phyloP scores from a whole-genome alignment of 805 yeast species.

The Ogataea methanolica region DNA sequence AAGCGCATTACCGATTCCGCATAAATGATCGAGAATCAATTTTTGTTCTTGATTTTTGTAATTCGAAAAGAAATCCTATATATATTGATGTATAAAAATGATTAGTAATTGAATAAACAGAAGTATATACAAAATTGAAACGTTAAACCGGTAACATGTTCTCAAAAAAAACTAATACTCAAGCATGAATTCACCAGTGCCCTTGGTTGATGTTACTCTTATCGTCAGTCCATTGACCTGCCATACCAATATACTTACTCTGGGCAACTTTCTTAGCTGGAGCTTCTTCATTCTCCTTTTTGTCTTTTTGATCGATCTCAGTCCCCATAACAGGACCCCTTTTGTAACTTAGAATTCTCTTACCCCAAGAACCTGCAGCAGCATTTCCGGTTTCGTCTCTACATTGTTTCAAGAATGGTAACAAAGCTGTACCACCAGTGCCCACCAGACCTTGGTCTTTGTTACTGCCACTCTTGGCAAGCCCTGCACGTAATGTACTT shows the following conservation, averaged over 20 bases:
- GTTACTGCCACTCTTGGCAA: conserved; percentile 43
- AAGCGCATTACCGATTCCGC: too few species aligned
- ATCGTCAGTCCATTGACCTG: conserved; percentile 29
- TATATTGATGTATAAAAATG: too few species aligned
- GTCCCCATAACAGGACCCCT: conserved; percentile 14
- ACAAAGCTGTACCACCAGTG: conserved; percentile 89
- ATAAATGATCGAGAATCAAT: too few species aligned
- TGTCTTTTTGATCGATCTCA: background rate
- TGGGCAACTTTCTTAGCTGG: background rate
- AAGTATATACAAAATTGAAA: too few species aligned
- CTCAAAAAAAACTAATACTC: background rate
- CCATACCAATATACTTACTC: conserved; percentile 20
- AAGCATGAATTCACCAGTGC: conserved; percentile 23
- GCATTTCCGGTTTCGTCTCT: conserved; percentile 94
- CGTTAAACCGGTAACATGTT: background rate
- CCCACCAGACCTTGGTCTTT: conserved; percentile 60
- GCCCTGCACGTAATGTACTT: conserved; percentile 61
- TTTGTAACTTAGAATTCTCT: conserved; percentile 58
- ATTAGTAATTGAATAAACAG: too few species aligned
- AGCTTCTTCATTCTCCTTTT: background rate
- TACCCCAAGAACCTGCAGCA: conserved; percentile 93
- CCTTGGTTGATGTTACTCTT: conserved; percentile 22
- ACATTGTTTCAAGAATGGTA: conserved; percentile 91
- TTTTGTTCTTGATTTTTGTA: too few species aligned
- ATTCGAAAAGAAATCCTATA: too few species aligned